Conservation (phyloP, 495 filamentous ascomycete genomes). For the Cryomyces antarcticus region DNA sequence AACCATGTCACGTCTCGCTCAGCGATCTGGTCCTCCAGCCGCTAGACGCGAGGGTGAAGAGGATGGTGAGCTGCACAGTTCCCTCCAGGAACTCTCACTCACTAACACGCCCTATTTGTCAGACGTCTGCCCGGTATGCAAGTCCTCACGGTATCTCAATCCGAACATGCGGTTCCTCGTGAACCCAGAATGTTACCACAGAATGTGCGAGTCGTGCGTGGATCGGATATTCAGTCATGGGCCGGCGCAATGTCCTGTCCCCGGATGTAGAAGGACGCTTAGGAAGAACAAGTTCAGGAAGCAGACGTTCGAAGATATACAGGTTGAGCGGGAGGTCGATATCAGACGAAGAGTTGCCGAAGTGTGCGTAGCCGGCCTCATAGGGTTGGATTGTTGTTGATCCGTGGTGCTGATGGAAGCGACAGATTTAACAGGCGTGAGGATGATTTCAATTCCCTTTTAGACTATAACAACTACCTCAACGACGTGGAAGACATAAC, state of each 20-base stretch:
- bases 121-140: slow-evolving; percentile 95
- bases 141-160: slow-evolving; percentile 86
- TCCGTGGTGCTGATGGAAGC: too few species aligned
- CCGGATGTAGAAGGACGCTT: slow-evolving; percentile 65
- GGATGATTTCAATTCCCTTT: slow-evolving; percentile 71
- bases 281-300: slow-evolving; percentile 65
- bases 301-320: slow-evolving; percentile 78
- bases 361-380: slow-evolving; percentile 35
- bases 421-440: slow-evolving; percentile 60
- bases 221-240: slow-evolving; percentile 83
- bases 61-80: background rate
- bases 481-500: slow-evolving; percentile 81
- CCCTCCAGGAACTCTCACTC: background rate
- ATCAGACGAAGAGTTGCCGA: slow-evolving; percentile 60
- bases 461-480: slow-evolving; percentile 81
- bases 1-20: background rate
- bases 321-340: slow-evolving; percentile 87
- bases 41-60: background rate
- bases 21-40: background rate
- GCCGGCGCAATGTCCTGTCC: slow-evolving; percentile 75
- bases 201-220: slow-evolving; percentile 90
- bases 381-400: too few species aligned
- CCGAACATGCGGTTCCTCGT: slow-evolving; percentile 82
- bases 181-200: slow-evolving; percentile 97
- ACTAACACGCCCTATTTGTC: slow-evolving; percentile 2